phyloP scores from a whole-genome alignment of 352 stramenopile species.

The Phytopythium mirpurense region DNA sequence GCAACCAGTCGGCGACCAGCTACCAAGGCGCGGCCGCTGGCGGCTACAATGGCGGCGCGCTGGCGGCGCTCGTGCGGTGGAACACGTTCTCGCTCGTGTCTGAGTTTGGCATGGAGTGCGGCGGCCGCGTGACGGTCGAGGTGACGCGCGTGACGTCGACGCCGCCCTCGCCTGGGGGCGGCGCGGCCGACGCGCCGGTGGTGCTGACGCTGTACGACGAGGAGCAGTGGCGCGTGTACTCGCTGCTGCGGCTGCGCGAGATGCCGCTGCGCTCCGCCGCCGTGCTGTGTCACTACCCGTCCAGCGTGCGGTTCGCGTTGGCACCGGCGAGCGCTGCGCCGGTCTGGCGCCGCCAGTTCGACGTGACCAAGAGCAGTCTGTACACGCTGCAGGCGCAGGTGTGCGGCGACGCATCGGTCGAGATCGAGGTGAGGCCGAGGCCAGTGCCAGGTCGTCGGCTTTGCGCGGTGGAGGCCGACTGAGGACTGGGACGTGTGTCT shows the following conservation, averaged over 20 bases:
- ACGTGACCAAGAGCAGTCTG: conserved; percentile 35
- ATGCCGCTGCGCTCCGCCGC: conserved; percentile 47
- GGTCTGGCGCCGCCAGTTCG: conserved; percentile 21
- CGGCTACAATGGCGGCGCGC: conserved; percentile 1
- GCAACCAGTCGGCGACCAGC: neutral
- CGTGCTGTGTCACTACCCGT: conserved; percentile 58
- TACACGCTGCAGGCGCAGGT: conserved; percentile 64
- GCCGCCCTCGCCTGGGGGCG: neutral
- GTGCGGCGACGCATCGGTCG: conserved; percentile 42
- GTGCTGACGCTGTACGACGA: conserved; percentile 57
- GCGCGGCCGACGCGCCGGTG: conserved; percentile 26
- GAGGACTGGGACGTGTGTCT: neutral
- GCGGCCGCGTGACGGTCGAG: conserved; percentile 33
- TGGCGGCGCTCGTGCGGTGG: conserved; percentile 33
- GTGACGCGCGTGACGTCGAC: conserved; percentile 14
- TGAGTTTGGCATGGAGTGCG: conserved; percentile 52
- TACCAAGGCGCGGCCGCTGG: neutral
- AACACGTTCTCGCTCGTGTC: conserved; percentile 59
- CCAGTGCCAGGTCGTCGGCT: no score
- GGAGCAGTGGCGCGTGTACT: conserved; percentile 57
- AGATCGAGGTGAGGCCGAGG: conserved; percentile 26
- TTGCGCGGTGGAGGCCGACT: no score
- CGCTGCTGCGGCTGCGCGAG: conserved; percentile 51
- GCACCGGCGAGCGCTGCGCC: conserved; percentile 11
- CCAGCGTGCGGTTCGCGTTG: conserved; percentile 37